phyloP scores from a whole-genome alignment of 495 filamentous ascomycete genomes.

The Aspergillus heteromorphus region DNA sequence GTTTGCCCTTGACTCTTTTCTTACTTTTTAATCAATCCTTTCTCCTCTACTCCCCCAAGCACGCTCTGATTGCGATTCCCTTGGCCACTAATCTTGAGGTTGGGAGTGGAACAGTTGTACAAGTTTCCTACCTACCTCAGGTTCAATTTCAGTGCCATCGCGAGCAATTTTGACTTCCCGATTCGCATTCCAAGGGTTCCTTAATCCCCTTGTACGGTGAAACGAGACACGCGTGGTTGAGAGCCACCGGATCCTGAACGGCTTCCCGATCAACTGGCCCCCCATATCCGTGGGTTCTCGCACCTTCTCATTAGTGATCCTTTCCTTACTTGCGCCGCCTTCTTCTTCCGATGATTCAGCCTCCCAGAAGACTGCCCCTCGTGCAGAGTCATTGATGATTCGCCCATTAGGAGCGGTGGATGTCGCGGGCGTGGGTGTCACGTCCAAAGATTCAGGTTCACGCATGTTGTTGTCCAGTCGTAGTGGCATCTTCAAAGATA shows the following conservation, averaged over 20 bases:
- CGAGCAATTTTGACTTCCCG: constrained; percentile 94
- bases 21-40: neutral
- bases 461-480: constrained; percentile 52
- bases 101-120: constrained; percentile 66
- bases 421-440: constrained; percentile 74
- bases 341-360: constrained; percentile 59
- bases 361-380: constrained; percentile 97
- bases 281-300: constrained; percentile 34
- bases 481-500: constrained; percentile 51
- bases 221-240: constrained; percentile 84
- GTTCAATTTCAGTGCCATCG: constrained; percentile 92
- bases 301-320: constrained; percentile 28
- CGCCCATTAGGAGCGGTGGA: constrained; percentile 75
- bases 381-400: constrained; percentile 88
- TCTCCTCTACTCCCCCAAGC: neutral
- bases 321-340: constrained; percentile 28
- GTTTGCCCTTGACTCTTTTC: neutral
- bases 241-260: constrained; percentile 90
- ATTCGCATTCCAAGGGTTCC: constrained; percentile 97
- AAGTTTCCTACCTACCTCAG: constrained; percentile 69
- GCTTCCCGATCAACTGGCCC: constrained; percentile 75
- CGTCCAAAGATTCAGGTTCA: constrained; percentile 48
- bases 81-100: constrained; percentile 1
- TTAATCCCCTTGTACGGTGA: constrained; percentile 78
- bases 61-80: too few species aligned